Evolutionary conservation across 768 basidiomycete species (phyloP), one percentile per base, ranked within the genome.

Genomic region (Suillus bovinus): DNA sequence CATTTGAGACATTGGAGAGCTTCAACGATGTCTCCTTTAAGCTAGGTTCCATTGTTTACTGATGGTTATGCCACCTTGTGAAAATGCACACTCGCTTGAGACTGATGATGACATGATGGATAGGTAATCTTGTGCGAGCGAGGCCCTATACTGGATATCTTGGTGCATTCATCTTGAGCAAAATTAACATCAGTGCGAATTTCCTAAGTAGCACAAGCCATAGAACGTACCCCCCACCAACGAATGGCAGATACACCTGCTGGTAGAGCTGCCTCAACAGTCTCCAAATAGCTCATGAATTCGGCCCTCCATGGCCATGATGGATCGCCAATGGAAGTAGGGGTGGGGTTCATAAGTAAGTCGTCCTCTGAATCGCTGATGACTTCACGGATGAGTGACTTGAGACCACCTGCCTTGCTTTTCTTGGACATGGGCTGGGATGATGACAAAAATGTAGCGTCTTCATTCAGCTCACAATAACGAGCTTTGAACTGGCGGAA

Each of bases 51-150:
- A 67, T 8, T 67, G 71, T 61, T 77, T 77, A 16, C 60, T 71
- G 47, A 79, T 70, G 0, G 78, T 80, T 34, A 80, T 77, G 5
- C 78, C 77, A 14, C 71, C 78, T 4, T 69, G 65, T 0, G 76
- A 82, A 61, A 82, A 81, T 7, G 77, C 78, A 6, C 69, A 69
- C 64, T 81, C 75, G 66, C 74, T 77, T 2, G 77, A 79, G 8
- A 80, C 76, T 0, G 64, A 70, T 11, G 72, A 70, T 5, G 74
- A 73, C 75, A 79, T 78, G 27, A 81, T 72, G 2, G 76, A 54
- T 10, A 80, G 70, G 31, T 76, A 75, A 60, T 80, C 78, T 9
- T 66, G 61, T 10, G 79, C 76, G 3, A 80, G 68, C 0, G 75
- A 75, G 0, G 72, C 73, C 77, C 76, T n/a, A 79, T 0, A 70